phyloP scores from a whole-genome alignment of 805 yeast genomes.

The Vanderwaltozyma yarrowii region DNA sequence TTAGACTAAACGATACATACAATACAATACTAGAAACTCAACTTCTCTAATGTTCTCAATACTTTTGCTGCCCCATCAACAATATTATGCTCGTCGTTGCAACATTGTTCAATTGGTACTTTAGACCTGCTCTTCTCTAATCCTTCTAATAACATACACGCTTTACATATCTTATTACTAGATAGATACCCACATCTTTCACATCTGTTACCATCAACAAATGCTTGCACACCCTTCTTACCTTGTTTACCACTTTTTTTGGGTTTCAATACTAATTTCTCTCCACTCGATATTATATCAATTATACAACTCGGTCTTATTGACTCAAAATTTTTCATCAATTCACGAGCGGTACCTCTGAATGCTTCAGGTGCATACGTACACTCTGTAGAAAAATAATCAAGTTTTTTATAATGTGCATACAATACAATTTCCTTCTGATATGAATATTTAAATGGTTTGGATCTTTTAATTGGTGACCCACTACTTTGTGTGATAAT shows the following conservation, averaged over 20 bases:
- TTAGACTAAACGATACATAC: no score
- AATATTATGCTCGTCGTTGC: no score
- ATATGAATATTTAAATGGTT: constrained; percentile 91
- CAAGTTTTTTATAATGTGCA: constrained; percentile 92
- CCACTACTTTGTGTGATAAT: constrained; percentile 76
- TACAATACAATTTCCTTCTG: constrained; percentile 95
- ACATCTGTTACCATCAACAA: constrained; percentile 64
- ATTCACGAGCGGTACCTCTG: constrained; percentile 90
- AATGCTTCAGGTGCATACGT: constrained; percentile 98
- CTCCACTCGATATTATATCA: constrained; percentile 93
- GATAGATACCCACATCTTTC: constrained; percentile 88
- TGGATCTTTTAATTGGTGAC: constrained; percentile 85
- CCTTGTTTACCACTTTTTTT: constrained; percentile 34
- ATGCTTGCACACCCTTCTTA: constrained; percentile 13
- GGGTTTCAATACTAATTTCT: constrained; percentile 50
- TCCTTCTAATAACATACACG: constrained; percentile 81
- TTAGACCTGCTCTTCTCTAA: constrained; percentile 68
- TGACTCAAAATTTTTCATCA: constrained; percentile 82
- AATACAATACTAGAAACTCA: constrained; percentile 38
- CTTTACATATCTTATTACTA: constrained; percentile 82
- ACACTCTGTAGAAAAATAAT: constrained; percentile 95
- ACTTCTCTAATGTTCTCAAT: constrained; percentile 49
- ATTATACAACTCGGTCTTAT: constrained; percentile 87
- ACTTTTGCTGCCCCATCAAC: constrained; percentile 54
- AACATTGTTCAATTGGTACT: constrained; percentile 17